Percentiles rank a stretch among this genome's conserved stretches.
These are phyloP conservation scores for Ophiostoma piceae DNA, from an alignment of 2,329 filamentous ascomycete genomes.

Conservation along the genomic window DNA sequence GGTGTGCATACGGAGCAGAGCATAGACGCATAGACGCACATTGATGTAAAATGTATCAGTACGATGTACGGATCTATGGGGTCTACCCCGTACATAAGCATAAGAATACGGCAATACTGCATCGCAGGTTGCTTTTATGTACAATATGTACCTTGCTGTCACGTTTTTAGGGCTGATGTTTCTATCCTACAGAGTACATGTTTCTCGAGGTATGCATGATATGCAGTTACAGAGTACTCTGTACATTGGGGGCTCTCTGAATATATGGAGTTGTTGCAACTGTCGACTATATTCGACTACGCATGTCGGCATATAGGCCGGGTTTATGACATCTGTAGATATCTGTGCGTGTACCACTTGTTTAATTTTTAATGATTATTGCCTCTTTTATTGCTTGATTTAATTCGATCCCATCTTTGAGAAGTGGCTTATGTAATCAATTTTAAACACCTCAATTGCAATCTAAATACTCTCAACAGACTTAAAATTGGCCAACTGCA, in stretches of 20 bases:
- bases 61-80: not conserved
- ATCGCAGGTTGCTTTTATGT: not conserved
- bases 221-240: not conserved
- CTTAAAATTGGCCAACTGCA: not conserved
- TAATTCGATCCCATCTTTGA: not conserved
- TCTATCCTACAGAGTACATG: not conserved
- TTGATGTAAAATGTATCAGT: not conserved
- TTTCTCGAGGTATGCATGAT: not conserved
- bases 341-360: not conserved
- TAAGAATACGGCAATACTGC: not conserved
- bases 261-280: not conserved
- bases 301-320: not conserved
- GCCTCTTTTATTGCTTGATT: too few relatives aligned
- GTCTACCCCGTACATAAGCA: not conserved
- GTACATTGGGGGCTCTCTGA: not conserved
- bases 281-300: not conserved
- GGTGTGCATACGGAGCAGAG: not conserved
- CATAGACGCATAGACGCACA: constrained; percentile 8
- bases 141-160: constrained; percentile 1
- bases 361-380: not conserved
- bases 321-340: not conserved
- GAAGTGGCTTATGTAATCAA: not conserved
- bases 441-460: not conserved
- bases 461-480: not conserved
- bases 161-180: constrained; percentile 4